Evolutionary conservation across 225 moss, liverwort and hornwort genomes (phyloP).

Genomic region (Neckera pumila): DNA sequence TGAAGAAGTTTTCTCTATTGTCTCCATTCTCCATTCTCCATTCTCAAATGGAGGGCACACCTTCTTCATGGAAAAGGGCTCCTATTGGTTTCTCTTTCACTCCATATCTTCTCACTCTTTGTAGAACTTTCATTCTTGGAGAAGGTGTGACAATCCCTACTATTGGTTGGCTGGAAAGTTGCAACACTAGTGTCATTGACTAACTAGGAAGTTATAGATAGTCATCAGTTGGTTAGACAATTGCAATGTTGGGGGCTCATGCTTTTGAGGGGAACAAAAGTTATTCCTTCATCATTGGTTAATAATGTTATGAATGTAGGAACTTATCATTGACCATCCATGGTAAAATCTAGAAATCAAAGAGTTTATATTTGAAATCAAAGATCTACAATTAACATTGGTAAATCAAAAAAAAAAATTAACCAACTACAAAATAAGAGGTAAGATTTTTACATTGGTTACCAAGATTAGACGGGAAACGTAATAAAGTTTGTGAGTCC

Average conservation of each 20-base stretch:
- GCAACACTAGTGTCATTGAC: too few relatives aligned
- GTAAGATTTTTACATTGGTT: neutral
- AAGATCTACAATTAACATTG: neutral
- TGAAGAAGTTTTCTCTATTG: neutral
- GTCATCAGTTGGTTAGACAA: too few relatives aligned
- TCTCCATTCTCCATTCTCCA: too few relatives aligned
- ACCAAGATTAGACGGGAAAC: neutral
- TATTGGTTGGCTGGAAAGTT: too few relatives aligned
- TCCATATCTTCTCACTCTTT: neutral
- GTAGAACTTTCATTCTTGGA: neutral
- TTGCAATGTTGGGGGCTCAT: too few relatives aligned
- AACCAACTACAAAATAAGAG: neutral
- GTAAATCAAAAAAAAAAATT: neutral
- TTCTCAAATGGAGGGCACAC: too few relatives aligned
- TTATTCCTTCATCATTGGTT: accelerated
- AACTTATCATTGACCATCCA: neutral
- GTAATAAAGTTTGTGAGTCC: too few relatives aligned
- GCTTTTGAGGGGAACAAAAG: accelerated
- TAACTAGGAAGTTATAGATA: too few relatives aligned
- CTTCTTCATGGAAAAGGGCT: neutral
- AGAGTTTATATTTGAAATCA: neutral
- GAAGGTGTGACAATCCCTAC: too few relatives aligned
- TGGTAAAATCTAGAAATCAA: neutral
- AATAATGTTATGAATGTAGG: neutral
- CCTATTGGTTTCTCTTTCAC: neutral